Base-by-base conservation (phyloP, 2,329 filamentous ascomycete species). In the Pestalotiopsis sp. region DNA sequence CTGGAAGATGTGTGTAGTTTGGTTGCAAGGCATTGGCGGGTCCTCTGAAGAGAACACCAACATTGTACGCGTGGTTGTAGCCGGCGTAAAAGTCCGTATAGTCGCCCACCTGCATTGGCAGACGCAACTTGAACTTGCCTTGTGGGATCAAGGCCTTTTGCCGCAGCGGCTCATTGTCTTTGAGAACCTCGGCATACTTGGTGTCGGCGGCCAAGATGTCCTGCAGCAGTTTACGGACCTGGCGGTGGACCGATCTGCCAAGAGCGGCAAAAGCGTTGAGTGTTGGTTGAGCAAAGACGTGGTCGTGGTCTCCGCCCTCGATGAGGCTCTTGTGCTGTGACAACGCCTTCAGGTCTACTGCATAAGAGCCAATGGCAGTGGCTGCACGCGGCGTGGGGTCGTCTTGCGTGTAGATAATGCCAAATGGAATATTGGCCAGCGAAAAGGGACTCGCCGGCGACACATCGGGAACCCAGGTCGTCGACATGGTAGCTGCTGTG, bases 51-150 rank as follows among this genome's bases (percentile, higher is more conserved):
- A 95, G 85, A 12, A 86, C 84, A 4, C 92, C 92, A 17, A 91
- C 86, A 68, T 75, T 72, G 81, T 89, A 91, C 20, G 93, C 93
- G 80, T 96, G 93, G 77, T 95, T 91, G 72, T 91, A 82, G 14
- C 93, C 93, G 11, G 91, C 93, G 76, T 93, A 96, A 82, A 96
- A 96, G 79, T 96, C 93, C 1, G 93, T 93, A 78, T 95, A 96
- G 78, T 95, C 93, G 31, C 92, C 91, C 73, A 95, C 93, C 67
- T 86, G 84, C 88, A 96, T 90, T 2, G 93, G 93, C 7, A 95
- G 76, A 75, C 95, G 91, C 76, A 87, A 90, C 71, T 84, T 87
- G 63, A 91, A 87, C 23, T 89, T 82, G 4, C 84, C 82, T 62
- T 90, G 85, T 0, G 86, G 87, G 3, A 94, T 70, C 13, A 95